Base-by-base conservation (phyloP, 176 grass and related monocot species). In the Ensete ventricosum region DNA sequence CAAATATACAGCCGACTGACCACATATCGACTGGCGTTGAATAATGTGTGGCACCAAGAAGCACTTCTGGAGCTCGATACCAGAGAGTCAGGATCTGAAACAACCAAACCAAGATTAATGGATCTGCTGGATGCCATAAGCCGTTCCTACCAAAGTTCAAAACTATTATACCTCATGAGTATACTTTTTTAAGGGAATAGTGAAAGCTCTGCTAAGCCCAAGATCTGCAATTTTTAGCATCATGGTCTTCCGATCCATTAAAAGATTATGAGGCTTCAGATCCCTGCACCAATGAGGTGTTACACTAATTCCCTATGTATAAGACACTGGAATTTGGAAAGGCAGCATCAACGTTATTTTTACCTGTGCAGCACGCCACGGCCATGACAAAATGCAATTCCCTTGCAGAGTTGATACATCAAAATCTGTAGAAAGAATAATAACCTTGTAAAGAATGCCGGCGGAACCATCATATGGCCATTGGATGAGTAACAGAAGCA, bases 1-100 rank as follows among this genome's bases (percentile, higher is more conserved):
- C 93, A 53, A 96, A 96, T 64, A 96, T 92, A 74, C 93, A 96
- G 51, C 93, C 93, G 9, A 96, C 83, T 11, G 93, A 96, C 93
- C 93, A 96, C 34, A 96, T 92, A 63, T 96, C 93, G 58, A 96
- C 90, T 0, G 93, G 90, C 4, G 90, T 92, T 55, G 93, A 86
- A 74, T 96, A 96, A 80, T 86, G 93, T 0, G 85, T 84, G 43
- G 90, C 87, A 0, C 93, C 93, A 29, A 96, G 89, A 24, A 96
- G 89, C 52, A 96, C 74, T 81, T 96, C 93, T 1, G 93, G 93
- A 34, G 93, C 90, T 83, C 90, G 86, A 83, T 96, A 96, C 92
- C 92, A 96, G 19, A 96, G 92, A 1, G 92, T 96, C 69, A 96
- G 87, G 19, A 96, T 96, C 93, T 96, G 84, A 55, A 82, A 13